A percentile compares a stretch with the other conserved stretches of the same genome.
phyloP scores from a whole-genome alignment of 805 yeast genomes.

The Sungouiella blattae region DNA sequence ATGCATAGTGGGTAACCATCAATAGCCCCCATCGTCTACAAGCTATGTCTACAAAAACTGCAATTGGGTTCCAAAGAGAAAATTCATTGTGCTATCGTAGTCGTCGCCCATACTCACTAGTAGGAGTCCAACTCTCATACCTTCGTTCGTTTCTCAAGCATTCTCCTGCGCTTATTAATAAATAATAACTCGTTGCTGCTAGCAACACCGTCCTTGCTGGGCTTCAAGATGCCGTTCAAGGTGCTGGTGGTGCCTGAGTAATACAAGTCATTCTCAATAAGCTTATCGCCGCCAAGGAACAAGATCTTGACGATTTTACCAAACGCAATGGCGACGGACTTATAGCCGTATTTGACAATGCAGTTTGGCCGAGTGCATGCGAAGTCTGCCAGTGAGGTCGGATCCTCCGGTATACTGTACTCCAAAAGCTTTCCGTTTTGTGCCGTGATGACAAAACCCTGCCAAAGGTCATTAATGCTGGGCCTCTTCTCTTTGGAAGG shows the following conservation, averaged over 20 bases:
- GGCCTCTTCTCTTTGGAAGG: not conserved
- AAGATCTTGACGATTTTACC: slow-evolving; percentile 71
- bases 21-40: too few relatives aligned
- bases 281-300: slow-evolving; percentile 72
- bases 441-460: slow-evolving; percentile 70
- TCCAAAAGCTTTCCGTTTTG: slow-evolving; percentile 60
- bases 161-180: slow-evolving; percentile 47
- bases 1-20: too few relatives aligned
- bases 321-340: slow-evolving; percentile 69
- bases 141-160: slow-evolving; percentile 10
- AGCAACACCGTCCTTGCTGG: slow-evolving; percentile 12
- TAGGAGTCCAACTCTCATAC: not conserved
- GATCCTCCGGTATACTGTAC: slow-evolving; percentile 53
- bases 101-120: not conserved
- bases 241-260: slow-evolving; percentile 37
- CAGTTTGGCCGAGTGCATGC: slow-evolving; percentile 46
- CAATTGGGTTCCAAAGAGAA: too few relatives aligned
- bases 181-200: slow-evolving; percentile 46
- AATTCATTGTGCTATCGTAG: too few relatives aligned
- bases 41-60: too few relatives aligned
- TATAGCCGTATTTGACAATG: slow-evolving; percentile 69
- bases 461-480: slow-evolving; percentile 49
- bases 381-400: slow-evolving; percentile 29
- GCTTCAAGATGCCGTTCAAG: slow-evolving; percentile 14
- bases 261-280: slow-evolving; percentile 57